Conservation (phyloP, 192 early-diverging fungal genomes). For the Coemansia sp. region DNA sequence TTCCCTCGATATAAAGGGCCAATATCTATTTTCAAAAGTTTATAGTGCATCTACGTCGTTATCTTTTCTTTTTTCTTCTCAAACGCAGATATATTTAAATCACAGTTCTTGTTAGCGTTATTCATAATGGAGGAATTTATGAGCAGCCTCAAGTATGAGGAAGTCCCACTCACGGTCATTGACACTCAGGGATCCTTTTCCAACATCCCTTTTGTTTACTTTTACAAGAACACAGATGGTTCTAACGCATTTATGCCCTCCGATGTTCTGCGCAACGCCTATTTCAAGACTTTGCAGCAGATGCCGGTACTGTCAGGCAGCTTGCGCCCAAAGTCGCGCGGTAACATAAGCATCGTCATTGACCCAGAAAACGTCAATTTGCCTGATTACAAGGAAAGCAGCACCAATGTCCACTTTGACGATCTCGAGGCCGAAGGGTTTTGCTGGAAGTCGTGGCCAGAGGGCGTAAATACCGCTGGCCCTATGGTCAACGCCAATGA, state of each 20-base stretch:
- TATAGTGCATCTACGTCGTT: too few relatives aligned
- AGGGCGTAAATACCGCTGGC: slow-evolving; percentile 36
- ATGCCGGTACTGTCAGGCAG: slow-evolving; percentile 33
- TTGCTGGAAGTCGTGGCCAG: slow-evolving; percentile 38
- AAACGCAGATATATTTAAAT: too few relatives aligned
- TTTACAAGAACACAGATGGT: slow-evolving; percentile 31
- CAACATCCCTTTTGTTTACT: slow-evolving; percentile 50
- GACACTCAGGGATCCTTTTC: slow-evolving; percentile 47
- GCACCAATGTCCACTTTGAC: slow-evolving; percentile 26
- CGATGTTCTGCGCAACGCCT: slow-evolving; percentile 25
- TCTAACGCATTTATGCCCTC: slow-evolving; percentile 29
- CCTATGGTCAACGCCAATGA: slow-evolving; percentile 25
- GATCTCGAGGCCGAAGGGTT: slow-evolving; percentile 22
- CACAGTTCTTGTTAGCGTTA: too few relatives aligned
- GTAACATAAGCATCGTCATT: slow-evolving; percentile 30
- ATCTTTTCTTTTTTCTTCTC: too few relatives aligned
- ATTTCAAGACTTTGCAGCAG: slow-evolving; percentile 28
- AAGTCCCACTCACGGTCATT: slow-evolving; percentile 28
- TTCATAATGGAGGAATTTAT: slow-evolving; percentile 6
- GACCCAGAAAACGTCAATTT: slow-evolving; percentile 29
- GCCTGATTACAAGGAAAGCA: slow-evolving; percentile 38
- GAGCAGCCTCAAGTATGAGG: slow-evolving; percentile 30
- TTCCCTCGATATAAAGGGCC: too few relatives aligned
- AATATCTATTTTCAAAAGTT: too few relatives aligned
- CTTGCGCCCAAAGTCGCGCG: slow-evolving; percentile 15